Evolutionary conservation across 129 eudicot genomes (phyloP), one percentile per base, ranked within the genome.

Genomic region (Oenanthe sinensis): DNA sequence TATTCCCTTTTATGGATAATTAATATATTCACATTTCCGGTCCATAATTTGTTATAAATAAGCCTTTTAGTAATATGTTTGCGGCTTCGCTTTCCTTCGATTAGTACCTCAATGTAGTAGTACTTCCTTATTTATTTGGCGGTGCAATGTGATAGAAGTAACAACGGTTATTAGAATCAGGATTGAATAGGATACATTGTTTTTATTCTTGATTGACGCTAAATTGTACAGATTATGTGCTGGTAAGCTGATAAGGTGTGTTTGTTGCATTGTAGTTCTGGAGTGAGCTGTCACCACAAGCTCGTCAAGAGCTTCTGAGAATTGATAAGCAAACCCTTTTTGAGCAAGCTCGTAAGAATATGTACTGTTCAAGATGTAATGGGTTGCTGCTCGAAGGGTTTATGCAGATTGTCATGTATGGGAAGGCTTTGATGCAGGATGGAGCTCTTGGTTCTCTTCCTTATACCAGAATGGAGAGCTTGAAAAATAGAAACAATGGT

Each of bases 291-390:
- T 86, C 92, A 20, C 92, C 82, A 8, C 96, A 91, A 88, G 92
- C 92, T 84, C 91, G 97, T 37, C 91, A 88, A 82, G 78, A 92
- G 81, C 97, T 95, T 71, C 81, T 95, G 77, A 86, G 89, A 85
- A 86, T 95, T 72, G 97, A 91, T 77, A 95, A 90, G 79, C 98
- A 91, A 81, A 88, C 92, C 36, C 89, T 95, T 40, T 92, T 95
- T n/a, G 98, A 95, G 85, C 96, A 95, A 82, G 96, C 97, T 73
- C 91, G 98, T 68, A 95, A 95, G 86, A 91, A 88, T 69, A 87
- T 95, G 96, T 95, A 91, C 84, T 95, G 98, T 81, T 95, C 98
- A 60, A 90, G 97, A 84, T 95, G 98, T 88, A 92, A 95, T 37
- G 98, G 98, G 78, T 75, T 95, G 77, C 88, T 95, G 76, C 89